Base-by-base conservation (phyloP, 805 yeast genomes). In the Yarrowia osloensis region DNA sequence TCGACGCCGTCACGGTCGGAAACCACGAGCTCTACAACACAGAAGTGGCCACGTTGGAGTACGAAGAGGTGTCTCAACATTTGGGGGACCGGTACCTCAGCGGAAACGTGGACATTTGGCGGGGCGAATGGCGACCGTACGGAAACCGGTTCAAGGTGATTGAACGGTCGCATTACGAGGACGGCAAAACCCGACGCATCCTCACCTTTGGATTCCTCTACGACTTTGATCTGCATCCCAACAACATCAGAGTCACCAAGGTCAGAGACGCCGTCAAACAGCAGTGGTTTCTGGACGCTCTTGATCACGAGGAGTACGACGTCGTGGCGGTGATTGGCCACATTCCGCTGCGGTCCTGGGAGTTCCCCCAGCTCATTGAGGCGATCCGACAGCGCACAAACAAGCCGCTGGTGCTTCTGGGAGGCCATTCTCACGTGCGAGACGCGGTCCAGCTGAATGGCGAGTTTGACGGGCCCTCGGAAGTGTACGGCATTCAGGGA, bases 351-450 rank as follows among this genome's bases (percentile, higher is more conserved):
- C 35, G 59, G 17, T 84, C 87, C 31, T 86, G 84, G 67, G 76
- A 77, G 37, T 86, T 88, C 87, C 71, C 74, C 3, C 92, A 88
- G 73, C 73, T 85, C 69, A 77, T 73, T 0, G 76, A 75, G 6
- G 76, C 94, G 29, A 83, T 98, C 68, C 68, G 74, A 28, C 78
- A 77, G 29, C 89, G 84, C 72, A 94, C 96, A 6, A 74, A 81
- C 33, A 81, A 83, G 0, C 79, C 86, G 0, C 89, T 94, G 65
- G 97, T 91, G 75, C 90, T 89, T 72, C 88, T 94, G 77, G 98
- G 98, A 1, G 98, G 98, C 0, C 98, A 94, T 77, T 87, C 96
- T 31, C 98, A 94, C 74, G 86, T 94, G 17, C 81, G 98, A 69
- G 98, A 94, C 76, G 94, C 88, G 76, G 82, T 85, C 8, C 79